phyloP scores from a whole-genome alignment of 345 rosid species.

The Cardamine chenopodiifolia region DNA sequence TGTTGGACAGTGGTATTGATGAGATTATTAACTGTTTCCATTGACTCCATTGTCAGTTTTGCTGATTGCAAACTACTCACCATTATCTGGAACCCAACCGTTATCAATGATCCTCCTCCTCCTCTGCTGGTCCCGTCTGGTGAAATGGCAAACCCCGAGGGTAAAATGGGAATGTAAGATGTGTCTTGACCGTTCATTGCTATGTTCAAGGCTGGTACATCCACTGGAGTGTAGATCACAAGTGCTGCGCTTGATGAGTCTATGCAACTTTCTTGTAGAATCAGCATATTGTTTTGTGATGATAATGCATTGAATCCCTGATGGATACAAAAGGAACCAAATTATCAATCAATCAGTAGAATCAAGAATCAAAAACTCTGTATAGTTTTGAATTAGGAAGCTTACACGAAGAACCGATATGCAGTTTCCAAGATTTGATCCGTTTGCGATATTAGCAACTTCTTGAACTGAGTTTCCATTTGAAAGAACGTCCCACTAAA shows the following conservation, averaged over 20 bases:
- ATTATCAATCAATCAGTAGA: neutral
- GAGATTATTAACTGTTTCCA: slow-evolving; percentile 85
- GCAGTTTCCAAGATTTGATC: slow-evolving; percentile 91
- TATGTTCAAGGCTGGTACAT: slow-evolving; percentile 69
- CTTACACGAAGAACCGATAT: slow-evolving; percentile 91
- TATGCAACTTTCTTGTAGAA: slow-evolving; percentile 94
- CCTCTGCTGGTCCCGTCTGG: slow-evolving; percentile 59
- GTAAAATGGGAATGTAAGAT: slow-evolving; percentile 73
- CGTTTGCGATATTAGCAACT: slow-evolving; percentile 84
- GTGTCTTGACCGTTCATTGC: slow-evolving; percentile 96
- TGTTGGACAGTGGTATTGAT: slow-evolving; percentile 89
- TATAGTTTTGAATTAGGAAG: neutral
- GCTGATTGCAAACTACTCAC: slow-evolving; percentile 88
- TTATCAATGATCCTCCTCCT: slow-evolving; percentile 57
- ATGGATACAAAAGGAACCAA: neutral
- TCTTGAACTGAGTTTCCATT: slow-evolving; percentile 85
- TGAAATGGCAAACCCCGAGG: slow-evolving; percentile 82
- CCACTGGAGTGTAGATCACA: slow-evolving; percentile 84
- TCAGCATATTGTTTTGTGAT: slow-evolving; percentile 86
- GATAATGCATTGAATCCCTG: slow-evolving; percentile 78
- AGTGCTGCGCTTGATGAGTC: slow-evolving; percentile 76
- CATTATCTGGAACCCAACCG: slow-evolving; percentile 92
- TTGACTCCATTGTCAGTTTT: slow-evolving; percentile 88
- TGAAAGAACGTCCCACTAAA: slow-evolving; percentile 94
- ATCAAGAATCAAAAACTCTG: neutral